Conservation (phyloP, 176 grass and related monocot species). For the Secale cereale region DNA sequence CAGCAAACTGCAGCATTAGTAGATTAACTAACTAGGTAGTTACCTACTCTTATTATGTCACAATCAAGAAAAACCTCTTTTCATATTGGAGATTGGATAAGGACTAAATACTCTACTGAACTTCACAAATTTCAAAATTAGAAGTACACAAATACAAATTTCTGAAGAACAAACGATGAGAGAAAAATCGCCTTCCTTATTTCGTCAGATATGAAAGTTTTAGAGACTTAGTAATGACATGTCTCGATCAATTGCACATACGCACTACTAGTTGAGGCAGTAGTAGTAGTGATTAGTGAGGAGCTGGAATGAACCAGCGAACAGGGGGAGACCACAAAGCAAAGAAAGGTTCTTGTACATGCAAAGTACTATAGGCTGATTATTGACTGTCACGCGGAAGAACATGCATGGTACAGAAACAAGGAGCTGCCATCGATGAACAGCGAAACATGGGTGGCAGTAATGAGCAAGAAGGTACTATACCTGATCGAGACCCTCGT, state of each 20-base stretch:
- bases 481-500: conserved; percentile 43
- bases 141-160: background rate
- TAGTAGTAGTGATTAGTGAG: too few relatives aligned
- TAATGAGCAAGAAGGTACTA: background rate
- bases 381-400: background rate
- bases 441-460: background rate
- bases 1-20: background rate
- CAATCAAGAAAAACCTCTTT: background rate
- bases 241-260: background rate
- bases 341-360: background rate
- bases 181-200: background rate
- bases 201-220: background rate
- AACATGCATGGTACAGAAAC: background rate
- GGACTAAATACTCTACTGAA: background rate
- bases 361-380: background rate
- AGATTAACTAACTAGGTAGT: background rate
- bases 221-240: background rate
- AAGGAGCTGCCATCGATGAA: background rate
- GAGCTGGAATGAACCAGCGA: background rate
- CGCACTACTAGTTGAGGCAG: background rate
- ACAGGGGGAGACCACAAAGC: background rate
- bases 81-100: background rate
- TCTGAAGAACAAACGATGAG: background rate
- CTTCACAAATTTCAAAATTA: background rate
- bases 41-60: background rate